These are phyloP conservation scores for Colletotrichum agaves DNA, from an alignment of 2,329 filamentous ascomycete genomes.

Conservation along the genomic window DNA sequence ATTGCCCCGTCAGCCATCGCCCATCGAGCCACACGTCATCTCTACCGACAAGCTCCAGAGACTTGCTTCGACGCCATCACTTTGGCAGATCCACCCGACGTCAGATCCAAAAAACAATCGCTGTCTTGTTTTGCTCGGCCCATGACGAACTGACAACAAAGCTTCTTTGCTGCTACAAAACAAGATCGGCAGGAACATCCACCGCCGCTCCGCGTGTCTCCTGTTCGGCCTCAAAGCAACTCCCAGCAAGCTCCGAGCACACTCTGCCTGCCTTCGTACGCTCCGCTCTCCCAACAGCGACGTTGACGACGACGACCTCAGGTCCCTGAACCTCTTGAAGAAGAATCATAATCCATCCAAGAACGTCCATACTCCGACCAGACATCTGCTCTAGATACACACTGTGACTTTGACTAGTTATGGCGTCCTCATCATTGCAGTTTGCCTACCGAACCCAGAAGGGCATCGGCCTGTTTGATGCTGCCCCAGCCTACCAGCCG, in stretches of 20 bases:
- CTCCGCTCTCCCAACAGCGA: conserved; percentile 20
- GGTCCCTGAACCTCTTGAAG: conserved; percentile 33
- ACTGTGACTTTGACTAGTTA: conserved; percentile 93
- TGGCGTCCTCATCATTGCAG: conserved; percentile 91
- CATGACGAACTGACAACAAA: conserved; percentile 21
- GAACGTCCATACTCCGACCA: conserved; percentile 37
- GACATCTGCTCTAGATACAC: conserved; percentile 44
- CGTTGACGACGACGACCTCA: conserved; percentile 10
- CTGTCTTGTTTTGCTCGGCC: conserved; percentile 9
- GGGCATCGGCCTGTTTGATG: conserved; percentile 93
- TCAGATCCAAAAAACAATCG: conserved; percentile 10
- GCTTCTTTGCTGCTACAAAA: conserved; percentile 30
- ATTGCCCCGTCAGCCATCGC: conserved; percentile 28
- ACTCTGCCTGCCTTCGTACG: conserved; percentile 34
- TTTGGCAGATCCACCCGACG: conserved; percentile 14
- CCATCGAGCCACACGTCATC: conserved; percentile 28
- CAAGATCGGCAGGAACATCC: conserved; percentile 17
- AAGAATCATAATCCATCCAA: conserved; percentile 39
- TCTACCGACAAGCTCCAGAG: conserved; percentile 18
- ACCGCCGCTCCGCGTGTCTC: not conserved
- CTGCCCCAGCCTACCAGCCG: conserved; percentile 86
- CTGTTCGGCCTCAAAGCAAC: conserved; percentile 13
- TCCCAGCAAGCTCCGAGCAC: conserved; percentile 8
- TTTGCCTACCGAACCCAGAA: conserved; percentile 98
- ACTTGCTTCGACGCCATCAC: conserved; percentile 7